Conservation (phyloP, 2,329 filamentous ascomycete species). For the Cordyceps militaris region DNA sequence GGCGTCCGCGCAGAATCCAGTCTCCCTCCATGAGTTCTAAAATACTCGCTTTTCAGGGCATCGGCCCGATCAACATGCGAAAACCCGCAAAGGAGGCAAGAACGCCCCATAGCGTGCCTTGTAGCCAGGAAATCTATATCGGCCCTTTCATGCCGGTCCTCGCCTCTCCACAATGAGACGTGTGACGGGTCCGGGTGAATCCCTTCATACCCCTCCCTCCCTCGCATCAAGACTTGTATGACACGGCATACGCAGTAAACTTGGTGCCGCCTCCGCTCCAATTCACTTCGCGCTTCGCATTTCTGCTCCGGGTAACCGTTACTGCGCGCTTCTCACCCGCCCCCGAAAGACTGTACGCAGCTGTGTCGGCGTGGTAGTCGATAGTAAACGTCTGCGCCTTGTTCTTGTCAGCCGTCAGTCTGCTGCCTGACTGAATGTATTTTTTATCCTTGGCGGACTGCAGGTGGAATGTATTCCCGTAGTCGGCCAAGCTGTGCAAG, state of each 20-base stretch:
- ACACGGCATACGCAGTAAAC: conserved; percentile 3
- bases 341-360: not conserved
- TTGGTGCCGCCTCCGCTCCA: not conserved
- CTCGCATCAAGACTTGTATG: not conserved
- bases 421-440: conserved; percentile 16
- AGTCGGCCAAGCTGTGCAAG: conserved; percentile 28
- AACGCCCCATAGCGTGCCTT: not conserved
- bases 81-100: not conserved
- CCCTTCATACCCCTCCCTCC: not conserved
- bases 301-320: not conserved
- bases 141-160: not conserved
- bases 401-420: conserved; percentile 7
- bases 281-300: not conserved
- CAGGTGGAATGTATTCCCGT: conserved; percentile 18
- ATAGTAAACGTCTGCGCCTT: conserved; percentile 3
- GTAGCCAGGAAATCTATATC: not conserved
- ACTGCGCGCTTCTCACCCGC: not conserved
- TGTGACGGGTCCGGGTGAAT: not conserved
- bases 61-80: not conserved
- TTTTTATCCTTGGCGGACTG: conserved; percentile 22
- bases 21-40: not conserved
- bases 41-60: not conserved
- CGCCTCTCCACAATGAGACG: not conserved
- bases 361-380: not conserved
- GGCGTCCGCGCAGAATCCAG: not conserved